Percentiles rank a stretch among this genome's conserved stretches.
Evolutionary conservation across 148 eudicot species (phyloP).

Genomic region (Camellia lanceoleosa): DNA sequence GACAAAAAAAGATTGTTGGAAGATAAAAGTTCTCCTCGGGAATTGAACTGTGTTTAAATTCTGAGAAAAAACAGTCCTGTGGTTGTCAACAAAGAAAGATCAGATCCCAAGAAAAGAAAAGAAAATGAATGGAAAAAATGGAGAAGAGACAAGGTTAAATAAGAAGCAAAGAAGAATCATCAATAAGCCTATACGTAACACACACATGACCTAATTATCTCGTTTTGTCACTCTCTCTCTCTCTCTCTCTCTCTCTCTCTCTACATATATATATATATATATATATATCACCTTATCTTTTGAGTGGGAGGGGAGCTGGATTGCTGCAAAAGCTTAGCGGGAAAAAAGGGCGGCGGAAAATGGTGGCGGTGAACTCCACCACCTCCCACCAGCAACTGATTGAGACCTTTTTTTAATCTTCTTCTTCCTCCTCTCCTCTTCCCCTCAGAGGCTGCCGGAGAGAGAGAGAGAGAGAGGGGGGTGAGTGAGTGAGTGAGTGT

Average conservation of each 20-base stretch:
- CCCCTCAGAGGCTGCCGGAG: neutral
- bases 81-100: slow-evolving; percentile 20
- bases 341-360: slow-evolving; percentile 31
- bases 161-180: slow-evolving; percentile 26
- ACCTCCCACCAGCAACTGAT: slow-evolving; percentile 59
- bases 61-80: slow-evolving; percentile 13
- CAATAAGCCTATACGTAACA: neutral
- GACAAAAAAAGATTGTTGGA: slow-evolving; percentile 21
- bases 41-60: slow-evolving; percentile 34
- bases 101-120: slow-evolving; percentile 28
- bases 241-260: slow-evolving; percentile 6
- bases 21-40: slow-evolving; percentile 30
- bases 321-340: slow-evolving; percentile 46
- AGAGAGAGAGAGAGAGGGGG: slow-evolving; percentile 18
- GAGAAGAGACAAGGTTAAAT: slow-evolving; percentile 27
- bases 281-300: slow-evolving; percentile 34
- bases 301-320: slow-evolving; percentile 38
- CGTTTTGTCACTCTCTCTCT: neutral
- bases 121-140: neutral
- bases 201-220: slow-evolving; percentile 26
- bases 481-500: slow-evolving; percentile 11
- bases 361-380: slow-evolving; percentile 22
- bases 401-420: slow-evolving; percentile 33
- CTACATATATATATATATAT: neutral
- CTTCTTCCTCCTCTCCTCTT: slow-evolving; percentile 1